Evolutionary conservation across 2,329 filamentous ascomycete genomes (phyloP).

Genomic region (Fusarium liriodendri): DNA sequence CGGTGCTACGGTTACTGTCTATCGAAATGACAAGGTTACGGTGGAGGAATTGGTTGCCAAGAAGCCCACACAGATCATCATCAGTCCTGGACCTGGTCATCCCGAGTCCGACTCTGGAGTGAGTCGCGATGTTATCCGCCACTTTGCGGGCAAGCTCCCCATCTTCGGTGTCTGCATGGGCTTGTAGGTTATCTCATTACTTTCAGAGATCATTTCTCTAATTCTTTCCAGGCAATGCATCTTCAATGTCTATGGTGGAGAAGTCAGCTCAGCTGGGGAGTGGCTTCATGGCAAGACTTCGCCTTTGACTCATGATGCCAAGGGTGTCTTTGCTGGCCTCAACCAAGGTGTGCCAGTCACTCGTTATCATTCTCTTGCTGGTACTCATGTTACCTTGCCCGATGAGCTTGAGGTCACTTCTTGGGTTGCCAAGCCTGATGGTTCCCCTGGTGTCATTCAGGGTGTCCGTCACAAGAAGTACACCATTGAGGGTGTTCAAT

Average conservation of each 20-base stretch:
- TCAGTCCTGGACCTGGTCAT: constrained; percentile 96
- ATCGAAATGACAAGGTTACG: constrained; percentile 91
- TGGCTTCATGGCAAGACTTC: constrained; percentile 98
- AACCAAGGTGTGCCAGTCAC: constrained; percentile 87
- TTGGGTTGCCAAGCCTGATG: constrained; percentile 83
- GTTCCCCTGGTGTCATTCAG: constrained; percentile 90
- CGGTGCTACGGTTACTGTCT: constrained; percentile 89
- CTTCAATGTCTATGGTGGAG: constrained; percentile 90
- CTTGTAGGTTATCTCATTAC: constrained; percentile 67
- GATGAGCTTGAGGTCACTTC: constrained; percentile 89
- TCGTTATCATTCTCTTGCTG: constrained; percentile 94
- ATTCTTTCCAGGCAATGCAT: constrained; percentile 82
- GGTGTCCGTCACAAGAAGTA: constrained; percentile 94
- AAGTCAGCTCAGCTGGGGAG: constrained; percentile 92
- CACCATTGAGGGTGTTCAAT: constrained; percentile 95
- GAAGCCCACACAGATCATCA: constrained; percentile 91
- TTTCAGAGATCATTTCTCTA: background rate
- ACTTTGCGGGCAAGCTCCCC: constrained; percentile 95
- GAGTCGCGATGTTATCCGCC: constrained; percentile 88
- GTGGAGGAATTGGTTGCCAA: constrained; percentile 84
- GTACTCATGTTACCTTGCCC: constrained; percentile 88
- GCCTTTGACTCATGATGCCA: constrained; percentile 85
- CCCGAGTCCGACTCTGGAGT: constrained; percentile 91
- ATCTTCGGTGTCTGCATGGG: constrained; percentile 99
- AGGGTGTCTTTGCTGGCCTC: constrained; percentile 90